Base-by-base conservation (phyloP, 1,284 basidiomycete genomes). In the Sporisorium sorghi region DNA sequence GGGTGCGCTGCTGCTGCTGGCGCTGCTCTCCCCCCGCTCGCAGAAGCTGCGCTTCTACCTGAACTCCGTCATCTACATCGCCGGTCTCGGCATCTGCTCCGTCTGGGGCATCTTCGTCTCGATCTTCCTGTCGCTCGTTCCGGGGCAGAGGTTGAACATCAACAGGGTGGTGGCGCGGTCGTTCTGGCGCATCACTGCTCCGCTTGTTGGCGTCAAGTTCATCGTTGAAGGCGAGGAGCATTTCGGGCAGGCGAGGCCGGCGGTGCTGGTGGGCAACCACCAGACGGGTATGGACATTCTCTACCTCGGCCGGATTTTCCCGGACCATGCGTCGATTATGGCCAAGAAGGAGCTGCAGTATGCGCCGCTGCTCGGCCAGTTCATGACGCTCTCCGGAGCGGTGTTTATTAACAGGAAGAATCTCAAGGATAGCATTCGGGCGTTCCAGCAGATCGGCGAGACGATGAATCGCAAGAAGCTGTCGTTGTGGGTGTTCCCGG, bases 371-470 rank as follows among this genome's bases (percentile, higher is more conserved):
- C 88, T 99, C 10, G 97, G 97, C 2, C 93, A 94, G 78, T 99
- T 91, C 87, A 71, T 99, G 92, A 87, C 88, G 32, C 88, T 96
- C 77, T 91, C 92, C 4, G 94, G 95, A n/a, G 91, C 94, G 21
- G 90, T 99, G 62, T 99, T 97, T 85, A 88, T 99, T 76, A 91
- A 99, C 86, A 89, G 97, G 59, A 91, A 91, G 59, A 95, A 94
- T 85, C 86, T 90, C 12, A 87, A 88, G 35, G 85, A 87, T 56
- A 94, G 95, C 0, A 87, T 96, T 33, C 88, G 88, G 64, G 92
- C 93, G 2, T 88, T 99, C 59, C 88, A 88, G 55, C 88, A 89
- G 39, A 94, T 94, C 0, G 93, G 91, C 1, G 89, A 92, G 66
- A 87, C 89, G 56, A 94, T 99, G 91, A 94, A 92, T 86, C 81